Percentiles rank a stretch among this genome's conserved stretches.
Evolutionary conservation across 1,284 basidiomycete genomes (phyloP).

Genomic region (Melampsora larici-populina): DNA sequence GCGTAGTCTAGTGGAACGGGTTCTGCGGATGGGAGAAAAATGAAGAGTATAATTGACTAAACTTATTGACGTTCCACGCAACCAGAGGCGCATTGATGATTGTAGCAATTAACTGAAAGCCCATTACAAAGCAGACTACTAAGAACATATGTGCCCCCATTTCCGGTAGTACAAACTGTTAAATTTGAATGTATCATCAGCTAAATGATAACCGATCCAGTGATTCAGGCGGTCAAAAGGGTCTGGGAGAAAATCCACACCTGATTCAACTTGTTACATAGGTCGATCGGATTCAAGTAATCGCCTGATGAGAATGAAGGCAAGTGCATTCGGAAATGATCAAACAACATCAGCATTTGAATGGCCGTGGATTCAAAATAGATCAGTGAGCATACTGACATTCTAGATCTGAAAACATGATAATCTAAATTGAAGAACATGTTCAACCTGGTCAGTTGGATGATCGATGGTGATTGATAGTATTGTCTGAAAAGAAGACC

Average conservation of each 20-base stretch:
- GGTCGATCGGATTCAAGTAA: conserved; percentile 99
- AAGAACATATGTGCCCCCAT: conserved; percentile 91
- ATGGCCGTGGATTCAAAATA: not conserved
- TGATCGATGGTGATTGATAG: not conserved
- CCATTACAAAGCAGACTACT: conserved; percentile 75
- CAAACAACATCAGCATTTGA: not conserved
- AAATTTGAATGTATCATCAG: not conserved
- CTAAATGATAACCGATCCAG: not conserved
- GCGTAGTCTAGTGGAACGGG: not conserved
- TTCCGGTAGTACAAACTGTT: conserved; percentile 93
- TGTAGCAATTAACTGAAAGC: conserved; percentile 93
- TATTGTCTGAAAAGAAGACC: conserved; percentile 55
- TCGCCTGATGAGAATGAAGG: conserved; percentile 58
- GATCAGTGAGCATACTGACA: too few relatives aligned
- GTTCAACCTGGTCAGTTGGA: conserved; percentile 69
- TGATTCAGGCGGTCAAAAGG: not conserved
- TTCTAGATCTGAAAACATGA: too few relatives aligned
- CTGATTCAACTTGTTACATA: conserved; percentile 99
- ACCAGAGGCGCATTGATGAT: conserved; percentile 86
- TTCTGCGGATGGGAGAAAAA: not conserved
- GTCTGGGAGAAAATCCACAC: conserved; percentile 57
- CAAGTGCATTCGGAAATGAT: not conserved
- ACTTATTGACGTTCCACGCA: conserved; percentile 89
- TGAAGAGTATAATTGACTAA: not conserved
- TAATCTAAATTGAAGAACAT: conserved; percentile 99